Evolutionary conservation across 768 basidiomycete species (phyloP), one percentile per base, ranked within the genome.

Genomic region (Daedalea quercina): DNA sequence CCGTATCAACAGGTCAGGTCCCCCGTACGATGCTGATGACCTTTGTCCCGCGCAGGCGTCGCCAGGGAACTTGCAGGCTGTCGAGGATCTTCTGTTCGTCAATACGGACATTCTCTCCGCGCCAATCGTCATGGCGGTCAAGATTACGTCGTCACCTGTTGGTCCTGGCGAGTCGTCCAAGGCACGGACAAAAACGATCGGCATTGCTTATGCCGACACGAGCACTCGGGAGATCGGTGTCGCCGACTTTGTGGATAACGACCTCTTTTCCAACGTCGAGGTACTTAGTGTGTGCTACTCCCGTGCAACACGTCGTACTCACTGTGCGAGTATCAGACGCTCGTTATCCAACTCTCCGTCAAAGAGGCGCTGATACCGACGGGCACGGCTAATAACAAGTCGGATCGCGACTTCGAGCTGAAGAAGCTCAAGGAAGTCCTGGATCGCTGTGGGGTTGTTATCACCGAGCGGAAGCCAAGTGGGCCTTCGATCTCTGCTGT

Each of bases 331-430:
- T n/a, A n/a, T n/a, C 61, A 97, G 95, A 93, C 93, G 1, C 78
- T 98, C 31, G 73, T 97, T 33, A 98, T 98, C 54, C 96, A 99
- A 66, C 79, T 98, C 1, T 94, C 92, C 0, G 90, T 93, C n/a
- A 98, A 98, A 66, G 96, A 99, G 68, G 93, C 92, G 2, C 77
- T 98, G 50, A 73, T 98, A 40, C 76, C 87, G 1, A 81, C 81
- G 0, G 86, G 86, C n/a, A 87, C 88, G 4, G 70, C 72, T 0
- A 77, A 81, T 35, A 87, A 86, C 0, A 82, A 73, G 1, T 87
- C 87, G 0, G 87, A 90, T 63, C 80, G 87, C 23, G 93, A 97
- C 62, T 74, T 94, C 51, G 95, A 98, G 58, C 70, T 96, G 33
- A 83, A 84, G 58, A 96, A 95, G 67, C 73, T 97, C 35, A 84